These are phyloP conservation scores for Gryganskiella cystojenkinii DNA, from an alignment of 192 early-diverging fungal species.

Conservation along the genomic window DNA sequence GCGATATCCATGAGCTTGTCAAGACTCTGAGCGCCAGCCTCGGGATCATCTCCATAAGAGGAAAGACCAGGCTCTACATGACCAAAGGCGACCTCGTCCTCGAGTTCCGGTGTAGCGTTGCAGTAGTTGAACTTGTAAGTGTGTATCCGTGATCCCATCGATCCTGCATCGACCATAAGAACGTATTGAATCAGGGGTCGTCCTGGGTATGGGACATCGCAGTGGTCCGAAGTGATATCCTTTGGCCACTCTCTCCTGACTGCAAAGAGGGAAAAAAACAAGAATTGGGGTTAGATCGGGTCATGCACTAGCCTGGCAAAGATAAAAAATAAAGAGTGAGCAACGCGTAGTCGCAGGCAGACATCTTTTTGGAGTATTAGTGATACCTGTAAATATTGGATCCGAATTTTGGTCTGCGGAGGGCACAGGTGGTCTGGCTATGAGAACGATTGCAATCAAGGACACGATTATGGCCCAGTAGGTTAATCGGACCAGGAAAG, in stretches of 20 bases:
- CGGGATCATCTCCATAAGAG: conserved; percentile 72
- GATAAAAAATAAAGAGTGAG: no score
- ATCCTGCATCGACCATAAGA: conserved; percentile 97
- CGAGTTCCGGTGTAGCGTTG: conserved; percentile 81
- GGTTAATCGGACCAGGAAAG: no score
- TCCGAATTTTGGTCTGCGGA: no score
- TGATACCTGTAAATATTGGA: no score
- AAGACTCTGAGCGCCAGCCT: conserved; percentile 84
- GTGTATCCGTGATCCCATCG: conserved; percentile 96
- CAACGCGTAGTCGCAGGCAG: no score
- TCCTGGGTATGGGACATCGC: conserved; percentile 68
- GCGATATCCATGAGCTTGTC: conserved; percentile 82
- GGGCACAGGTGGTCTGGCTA: no score
- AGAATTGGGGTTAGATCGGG: no score
- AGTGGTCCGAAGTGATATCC: conserved; percentile 64
- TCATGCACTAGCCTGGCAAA: no score
- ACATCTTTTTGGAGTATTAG: no score
- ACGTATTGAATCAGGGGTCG: conserved; percentile 89
- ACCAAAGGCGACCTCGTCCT: conserved; percentile 85
- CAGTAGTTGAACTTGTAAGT: conserved; percentile 98
- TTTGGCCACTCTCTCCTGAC: conserved; percentile 24
- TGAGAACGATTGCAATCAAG: no score
- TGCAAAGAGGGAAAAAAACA: no score
- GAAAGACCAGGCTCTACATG: conserved; percentile 91
- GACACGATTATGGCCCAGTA: no score